Percentiles rank a stretch among this genome's conserved stretches.
These are phyloP conservation scores for Taphrina sp. DNA, from an alignment of 1,139 yeast species.

Conservation along the genomic window DNA sequence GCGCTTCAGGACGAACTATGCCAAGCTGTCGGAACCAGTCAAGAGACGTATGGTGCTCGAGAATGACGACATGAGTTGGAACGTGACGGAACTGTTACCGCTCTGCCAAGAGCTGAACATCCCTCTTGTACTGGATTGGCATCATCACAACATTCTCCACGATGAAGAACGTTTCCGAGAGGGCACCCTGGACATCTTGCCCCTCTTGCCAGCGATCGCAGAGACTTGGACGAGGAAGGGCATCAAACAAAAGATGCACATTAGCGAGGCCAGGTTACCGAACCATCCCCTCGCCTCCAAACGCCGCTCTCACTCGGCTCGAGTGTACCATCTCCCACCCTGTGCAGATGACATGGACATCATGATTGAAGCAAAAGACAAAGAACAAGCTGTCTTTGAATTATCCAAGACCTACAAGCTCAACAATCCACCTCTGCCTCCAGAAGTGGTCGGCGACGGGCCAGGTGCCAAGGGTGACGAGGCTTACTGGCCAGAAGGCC, in stretches of 20 bases:
- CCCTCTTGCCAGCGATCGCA: constrained; percentile 24
- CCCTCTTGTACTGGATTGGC: constrained; percentile 36
- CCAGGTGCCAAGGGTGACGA: constrained; percentile 31
- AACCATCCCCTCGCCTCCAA: constrained; percentile 22
- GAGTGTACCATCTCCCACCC: constrained; percentile 33
- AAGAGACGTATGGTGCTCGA: constrained; percentile 32
- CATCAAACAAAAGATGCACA: constrained; percentile 45
- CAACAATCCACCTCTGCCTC: constrained; percentile 25
- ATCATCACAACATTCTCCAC: constrained; percentile 34
- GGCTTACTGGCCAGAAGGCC: constrained; percentile 32
- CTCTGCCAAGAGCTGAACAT: constrained; percentile 33
- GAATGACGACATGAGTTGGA: constrained; percentile 35
- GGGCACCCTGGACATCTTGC: constrained; percentile 29
- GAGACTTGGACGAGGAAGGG: constrained; percentile 62
- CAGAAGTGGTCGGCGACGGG: constrained; percentile 29
- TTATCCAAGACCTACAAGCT: constrained; percentile 18
- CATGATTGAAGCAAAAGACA: constrained; percentile 44
- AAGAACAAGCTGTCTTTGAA: constrained; percentile 59
- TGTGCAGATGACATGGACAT: constrained; percentile 43
- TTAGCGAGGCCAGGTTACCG: constrained; percentile 43
- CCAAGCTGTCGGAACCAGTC: constrained; percentile 29
- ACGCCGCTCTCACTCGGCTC: constrained; percentile 33
- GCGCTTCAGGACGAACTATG: constrained; percentile 34
- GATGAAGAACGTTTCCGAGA: constrained; percentile 33
- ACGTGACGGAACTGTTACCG: constrained; percentile 33